These are phyloP conservation scores for Epichloe coenophiala DNA, from an alignment of 2,329 filamentous ascomycete genomes.

Conservation along the genomic window DNA sequence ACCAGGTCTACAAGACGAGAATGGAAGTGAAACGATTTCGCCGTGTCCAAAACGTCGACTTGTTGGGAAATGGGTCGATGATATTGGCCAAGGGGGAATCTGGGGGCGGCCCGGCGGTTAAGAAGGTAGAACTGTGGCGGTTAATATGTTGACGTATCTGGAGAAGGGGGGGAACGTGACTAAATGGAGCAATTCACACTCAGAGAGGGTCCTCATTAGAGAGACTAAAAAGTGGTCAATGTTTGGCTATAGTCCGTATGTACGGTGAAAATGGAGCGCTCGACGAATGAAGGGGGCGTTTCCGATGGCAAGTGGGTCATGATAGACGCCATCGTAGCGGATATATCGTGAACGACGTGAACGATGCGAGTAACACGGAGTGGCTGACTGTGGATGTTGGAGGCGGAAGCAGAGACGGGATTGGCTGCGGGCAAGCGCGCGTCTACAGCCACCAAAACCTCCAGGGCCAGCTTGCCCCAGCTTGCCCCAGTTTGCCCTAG, in stretches of 20 bases:
- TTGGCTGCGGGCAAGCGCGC: constrained; percentile 4
- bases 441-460: not conserved
- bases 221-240: not conserved
- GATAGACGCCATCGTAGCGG: not conserved
- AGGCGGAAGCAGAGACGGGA: not conserved
- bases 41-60: constrained; percentile 35
- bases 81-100: constrained; percentile 38
- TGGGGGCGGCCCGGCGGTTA: constrained; percentile 9
- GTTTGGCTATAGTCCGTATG: not conserved
- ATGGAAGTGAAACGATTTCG: constrained; percentile 34
- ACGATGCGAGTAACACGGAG: too few species aligned
- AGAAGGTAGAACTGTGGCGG: not conserved
- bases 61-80: constrained; percentile 25
- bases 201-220: not conserved
- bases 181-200: not conserved
- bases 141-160: not conserved
- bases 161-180: not conserved
- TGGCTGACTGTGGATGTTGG: not conserved
- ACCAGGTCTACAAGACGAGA: constrained; percentile 8
- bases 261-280: not conserved
- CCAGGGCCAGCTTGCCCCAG: not conserved
- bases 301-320: not conserved
- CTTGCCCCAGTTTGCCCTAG: too few species aligned
- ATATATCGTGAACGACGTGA: not conserved
- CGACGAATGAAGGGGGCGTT: not conserved